Percentiles rank a stretch among this genome's conserved stretches.
Conservation (phyloP, 352 stramenopile species). For the Globisporangium cystogenes region DNA sequence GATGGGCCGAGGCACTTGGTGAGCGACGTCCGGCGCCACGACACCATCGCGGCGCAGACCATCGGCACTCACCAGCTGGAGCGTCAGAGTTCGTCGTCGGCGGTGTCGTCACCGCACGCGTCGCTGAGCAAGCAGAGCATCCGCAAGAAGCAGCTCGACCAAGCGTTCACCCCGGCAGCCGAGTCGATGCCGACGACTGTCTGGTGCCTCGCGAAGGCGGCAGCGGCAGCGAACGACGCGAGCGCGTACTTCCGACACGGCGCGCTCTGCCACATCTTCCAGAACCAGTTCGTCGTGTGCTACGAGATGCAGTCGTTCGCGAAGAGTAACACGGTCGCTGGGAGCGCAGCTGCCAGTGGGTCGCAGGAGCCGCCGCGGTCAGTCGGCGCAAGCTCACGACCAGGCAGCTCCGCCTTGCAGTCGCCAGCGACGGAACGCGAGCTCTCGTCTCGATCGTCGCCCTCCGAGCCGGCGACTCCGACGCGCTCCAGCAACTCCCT, state of each 20-base stretch:
- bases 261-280: conserved; percentile 12
- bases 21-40: conserved; percentile 3
- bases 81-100: background rate
- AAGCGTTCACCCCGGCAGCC: background rate
- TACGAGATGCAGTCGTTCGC: conserved; percentile 13
- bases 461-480: background rate
- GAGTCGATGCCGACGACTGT: conserved; percentile 13
- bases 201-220: conserved; percentile 12
- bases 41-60: background rate
- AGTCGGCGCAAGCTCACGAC: background rate
- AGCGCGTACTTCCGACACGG: conserved; percentile 12
- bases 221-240: background rate
- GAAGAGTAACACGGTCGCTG: background rate
- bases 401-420: background rate
- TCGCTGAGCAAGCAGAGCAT: conserved; percentile 7
- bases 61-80: background rate
- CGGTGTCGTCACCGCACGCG: background rate
- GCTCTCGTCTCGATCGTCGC: background rate
- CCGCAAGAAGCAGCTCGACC: conserved; percentile 11
- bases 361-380: background rate
- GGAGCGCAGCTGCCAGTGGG: background rate
- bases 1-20: conserved; percentile 5
- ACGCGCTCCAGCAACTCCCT: background rate
- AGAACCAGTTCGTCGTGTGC: conserved; percentile 17
- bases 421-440: background rate